Evolutionary conservation across 257 asterid species (phyloP).

Genomic region (Thymus quinquecostatus): DNA sequence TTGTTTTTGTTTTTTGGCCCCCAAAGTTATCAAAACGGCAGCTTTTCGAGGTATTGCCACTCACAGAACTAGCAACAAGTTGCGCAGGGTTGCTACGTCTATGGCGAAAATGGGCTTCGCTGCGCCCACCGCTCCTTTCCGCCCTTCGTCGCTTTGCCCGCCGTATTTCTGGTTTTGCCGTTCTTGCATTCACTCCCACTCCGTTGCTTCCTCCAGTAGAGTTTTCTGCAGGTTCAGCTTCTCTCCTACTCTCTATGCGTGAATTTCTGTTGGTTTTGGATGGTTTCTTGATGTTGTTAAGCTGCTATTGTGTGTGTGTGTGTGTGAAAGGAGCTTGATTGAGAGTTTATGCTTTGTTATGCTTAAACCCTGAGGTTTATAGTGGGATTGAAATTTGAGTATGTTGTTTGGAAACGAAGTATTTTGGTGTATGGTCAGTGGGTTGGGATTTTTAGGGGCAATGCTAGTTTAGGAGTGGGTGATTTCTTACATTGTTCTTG

Average conservation of each 20-base stretch:
- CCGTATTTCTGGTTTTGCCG: constrained; percentile 65
- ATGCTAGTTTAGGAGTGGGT: constrained; percentile 24
- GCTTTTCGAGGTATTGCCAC: constrained; percentile 39
- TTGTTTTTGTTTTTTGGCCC: neutral
- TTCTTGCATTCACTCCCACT: constrained; percentile 41
- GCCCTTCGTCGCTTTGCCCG: constrained; percentile 50
- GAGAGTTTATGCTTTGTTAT: neutral
- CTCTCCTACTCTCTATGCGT: neutral
- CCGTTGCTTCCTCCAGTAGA: constrained; percentile 48
- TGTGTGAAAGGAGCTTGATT: constrained; percentile 12
- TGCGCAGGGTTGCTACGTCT: constrained; percentile 62
- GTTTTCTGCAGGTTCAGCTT: constrained; percentile 59
- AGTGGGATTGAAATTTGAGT: neutral
- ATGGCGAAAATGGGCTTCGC: constrained; percentile 85
- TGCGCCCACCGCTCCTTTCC: constrained; percentile 55
- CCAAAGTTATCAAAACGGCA: constrained; percentile 67
- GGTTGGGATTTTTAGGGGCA: neutral
- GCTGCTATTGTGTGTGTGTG: constrained; percentile 2
- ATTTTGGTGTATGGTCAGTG: constrained; percentile 16
- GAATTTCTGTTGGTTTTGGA: constrained; percentile 5
- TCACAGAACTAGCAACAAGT: constrained; percentile 64
- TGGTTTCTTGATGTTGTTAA: constrained; percentile 15
- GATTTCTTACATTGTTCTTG: constrained; percentile 23
- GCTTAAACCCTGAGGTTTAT: constrained; percentile 25
- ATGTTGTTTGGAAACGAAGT: constrained; percentile 9